Percentiles rank a stretch among this genome's conserved stretches.
Evolutionary conservation across 345 rosid genomes (phyloP).

Genomic region (Eucalyptus viminalis): DNA sequence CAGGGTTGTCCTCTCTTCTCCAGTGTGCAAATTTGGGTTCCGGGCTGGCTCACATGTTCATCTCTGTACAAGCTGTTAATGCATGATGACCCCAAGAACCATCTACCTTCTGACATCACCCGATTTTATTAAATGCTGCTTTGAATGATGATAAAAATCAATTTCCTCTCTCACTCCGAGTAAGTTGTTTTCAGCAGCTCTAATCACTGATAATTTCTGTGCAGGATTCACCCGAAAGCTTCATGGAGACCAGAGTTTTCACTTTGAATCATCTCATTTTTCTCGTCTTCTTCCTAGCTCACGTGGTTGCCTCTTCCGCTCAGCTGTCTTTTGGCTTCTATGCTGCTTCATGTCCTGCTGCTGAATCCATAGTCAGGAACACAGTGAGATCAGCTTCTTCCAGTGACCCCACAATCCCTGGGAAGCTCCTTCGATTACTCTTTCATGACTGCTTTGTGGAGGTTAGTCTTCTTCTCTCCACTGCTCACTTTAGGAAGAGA

Average conservation of each 20-base stretch:
- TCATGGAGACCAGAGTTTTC: conserved; percentile 19
- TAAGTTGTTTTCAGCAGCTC: background rate
- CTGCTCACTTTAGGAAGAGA: background rate
- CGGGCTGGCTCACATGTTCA: background rate
- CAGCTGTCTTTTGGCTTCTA: conserved; percentile 61
- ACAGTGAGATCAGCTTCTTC: conserved; percentile 61
- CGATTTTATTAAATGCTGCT: conserved; percentile 23
- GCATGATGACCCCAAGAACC: background rate
- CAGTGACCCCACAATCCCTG: conserved; percentile 59
- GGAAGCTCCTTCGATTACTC: conserved; percentile 78
- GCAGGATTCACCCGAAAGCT: background rate
- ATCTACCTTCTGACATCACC: conserved; percentile 28
- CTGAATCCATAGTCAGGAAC: conserved; percentile 52
- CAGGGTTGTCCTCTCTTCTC: background rate
- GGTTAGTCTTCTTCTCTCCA: conserved; percentile 16
- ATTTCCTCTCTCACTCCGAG: background rate
- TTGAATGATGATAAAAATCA: background rate
- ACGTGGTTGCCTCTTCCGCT: conserved; percentile 8
- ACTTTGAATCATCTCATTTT: background rate
- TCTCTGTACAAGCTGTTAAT: background rate
- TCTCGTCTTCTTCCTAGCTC: conserved; percentile 1
- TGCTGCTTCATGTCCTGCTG: conserved; percentile 57
- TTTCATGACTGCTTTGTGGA: conserved; percentile 90
- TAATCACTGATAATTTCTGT: background rate
- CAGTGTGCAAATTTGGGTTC: background rate